Evolutionary conservation across 176 grass and related monocot species (phyloP).

Genomic region (Panicum miliaceum): DNA sequence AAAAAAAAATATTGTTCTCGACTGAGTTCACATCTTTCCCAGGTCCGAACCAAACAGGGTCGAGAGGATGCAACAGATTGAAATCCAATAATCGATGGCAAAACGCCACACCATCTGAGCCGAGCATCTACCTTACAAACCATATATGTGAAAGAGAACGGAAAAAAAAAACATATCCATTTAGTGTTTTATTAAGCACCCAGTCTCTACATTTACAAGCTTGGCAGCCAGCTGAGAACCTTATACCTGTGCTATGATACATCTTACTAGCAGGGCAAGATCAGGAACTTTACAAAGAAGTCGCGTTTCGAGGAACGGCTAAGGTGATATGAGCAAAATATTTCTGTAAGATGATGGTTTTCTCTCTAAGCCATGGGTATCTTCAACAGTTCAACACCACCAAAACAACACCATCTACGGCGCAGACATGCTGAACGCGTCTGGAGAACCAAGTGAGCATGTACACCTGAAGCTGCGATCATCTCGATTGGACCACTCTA

Average conservation of each 20-base stretch:
- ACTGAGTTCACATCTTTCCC: background rate
- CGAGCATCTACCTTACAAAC: conserved; percentile 12
- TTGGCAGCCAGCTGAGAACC: conserved; percentile 46
- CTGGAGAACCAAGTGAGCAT: conserved; percentile 33
- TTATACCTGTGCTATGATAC: conserved; percentile 67
- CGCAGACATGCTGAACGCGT: conserved; percentile 17
- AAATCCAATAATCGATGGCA: background rate
- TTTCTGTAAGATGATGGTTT: conserved; percentile 20
- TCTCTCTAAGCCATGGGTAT: conserved; percentile 29
- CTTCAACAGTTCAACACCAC: conserved; percentile 36
- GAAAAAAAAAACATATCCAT: conserved; percentile 1
- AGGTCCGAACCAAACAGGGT: background rate
- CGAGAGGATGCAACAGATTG: background rate
- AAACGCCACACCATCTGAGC: background rate
- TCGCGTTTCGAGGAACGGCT: conserved; percentile 5
- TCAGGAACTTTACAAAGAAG: conserved; percentile 56
- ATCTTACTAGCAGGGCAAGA: conserved; percentile 43
- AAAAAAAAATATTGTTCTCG: background rate
- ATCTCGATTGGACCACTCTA: conserved; percentile 75
- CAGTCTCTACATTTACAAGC: conserved; percentile 59
- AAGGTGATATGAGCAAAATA: conserved; percentile 15
- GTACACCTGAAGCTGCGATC: conserved; percentile 31
- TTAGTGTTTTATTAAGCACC: conserved; percentile 51
- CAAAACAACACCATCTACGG: background rate
- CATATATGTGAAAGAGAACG: background rate